Evolutionary conservation across 2,329 filamentous ascomycete genomes (phyloP), one percentile per base, ranked within the genome.

Genomic region (Nemania diffusa): DNA sequence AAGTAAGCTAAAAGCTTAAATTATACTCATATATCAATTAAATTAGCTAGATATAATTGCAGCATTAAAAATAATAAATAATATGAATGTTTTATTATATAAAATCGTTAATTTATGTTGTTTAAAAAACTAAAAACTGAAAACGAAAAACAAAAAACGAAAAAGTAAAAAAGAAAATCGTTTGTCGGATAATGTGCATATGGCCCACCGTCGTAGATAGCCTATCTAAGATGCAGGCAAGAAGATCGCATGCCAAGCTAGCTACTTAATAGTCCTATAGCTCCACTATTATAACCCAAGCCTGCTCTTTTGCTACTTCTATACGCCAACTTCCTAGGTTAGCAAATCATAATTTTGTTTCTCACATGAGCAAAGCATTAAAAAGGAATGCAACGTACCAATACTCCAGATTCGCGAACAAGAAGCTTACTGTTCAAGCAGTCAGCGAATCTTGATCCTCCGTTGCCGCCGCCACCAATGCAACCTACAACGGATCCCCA

Each of bases 401-500:
- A 8, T 22, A 42, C 40, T 11, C 26, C 9, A 22, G 8, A 7
- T 15, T 34, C 9, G 20, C 29, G 29, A 40, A 20, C 29, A 17
- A 40, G 7, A n/a, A 40, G 50, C 48, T 62, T 56, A 56, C 59
- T 55, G 51, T 48, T 62, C 26, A 6, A 15, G 29, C 13, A 48
- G 59, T 48, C 59, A 62, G 50, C 37, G 24, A 34, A 56, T 26
- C 26, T 42, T 8, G 26, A 46, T 46, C 44, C 50, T 40, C 17
- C n/a, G n/a, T 17, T 17, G 15, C 17, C 22, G 15, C 20, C n/a
- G 26, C 11, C 37, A 24, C 34, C 34, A 55, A 46, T 62, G 58
- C n/a, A 48, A 55, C 20, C 37, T 40, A 15, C 37, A 44, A 15
- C 6, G 7, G 22, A 32, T 1, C 3, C 20, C 52, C 5, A 40